A percentile compares a stretch with the other conserved stretches of the same genome.
Conservation (phyloP, 768 basidiomycete genomes). For the Tricholoma hemisulphureum region DNA sequence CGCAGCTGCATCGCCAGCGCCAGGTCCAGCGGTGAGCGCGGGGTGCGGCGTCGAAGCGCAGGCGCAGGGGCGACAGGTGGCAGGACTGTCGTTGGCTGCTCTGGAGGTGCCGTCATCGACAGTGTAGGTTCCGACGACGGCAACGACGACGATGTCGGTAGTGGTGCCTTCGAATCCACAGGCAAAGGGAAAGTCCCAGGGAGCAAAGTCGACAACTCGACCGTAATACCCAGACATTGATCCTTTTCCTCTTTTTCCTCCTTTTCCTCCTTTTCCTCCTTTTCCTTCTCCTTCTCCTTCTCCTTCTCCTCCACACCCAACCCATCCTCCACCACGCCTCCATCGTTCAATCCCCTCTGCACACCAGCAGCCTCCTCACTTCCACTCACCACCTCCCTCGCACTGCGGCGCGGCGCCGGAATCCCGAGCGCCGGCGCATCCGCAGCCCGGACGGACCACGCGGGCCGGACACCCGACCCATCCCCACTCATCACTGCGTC, state of each 20-base stretch:
- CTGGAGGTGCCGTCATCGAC: too few species aligned
- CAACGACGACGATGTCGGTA: constrained; percentile 1
- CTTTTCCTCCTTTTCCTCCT: background rate
- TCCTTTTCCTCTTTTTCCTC: constrained; percentile 1
- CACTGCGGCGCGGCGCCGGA: constrained; percentile 7
- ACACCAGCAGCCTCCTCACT: too few species aligned
- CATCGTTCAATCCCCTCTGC: too few species aligned
- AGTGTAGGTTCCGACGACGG: too few species aligned
- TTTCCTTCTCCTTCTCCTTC: background rate
- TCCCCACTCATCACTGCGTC: too few species aligned
- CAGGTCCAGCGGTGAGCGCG: constrained; percentile 54
- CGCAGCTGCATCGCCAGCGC: constrained; percentile 78
- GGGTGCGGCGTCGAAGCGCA: constrained; percentile 17
- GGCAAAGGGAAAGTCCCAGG: constrained; percentile 19
- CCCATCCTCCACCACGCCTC: background rate
- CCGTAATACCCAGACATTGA: background rate
- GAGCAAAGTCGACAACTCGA: constrained; percentile 7
- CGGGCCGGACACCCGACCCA: too few species aligned
- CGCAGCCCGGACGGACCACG: constrained; percentile 43
- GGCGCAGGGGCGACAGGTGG: too few species aligned
- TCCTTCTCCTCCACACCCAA: background rate
- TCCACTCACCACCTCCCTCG: background rate
- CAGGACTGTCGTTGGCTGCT: background rate
- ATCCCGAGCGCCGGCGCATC: constrained; percentile 43
- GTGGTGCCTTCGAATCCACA: too few species aligned